phyloP scores from a whole-genome alignment of 805 yeast species.

The Wickerhamiella domercqiae region DNA sequence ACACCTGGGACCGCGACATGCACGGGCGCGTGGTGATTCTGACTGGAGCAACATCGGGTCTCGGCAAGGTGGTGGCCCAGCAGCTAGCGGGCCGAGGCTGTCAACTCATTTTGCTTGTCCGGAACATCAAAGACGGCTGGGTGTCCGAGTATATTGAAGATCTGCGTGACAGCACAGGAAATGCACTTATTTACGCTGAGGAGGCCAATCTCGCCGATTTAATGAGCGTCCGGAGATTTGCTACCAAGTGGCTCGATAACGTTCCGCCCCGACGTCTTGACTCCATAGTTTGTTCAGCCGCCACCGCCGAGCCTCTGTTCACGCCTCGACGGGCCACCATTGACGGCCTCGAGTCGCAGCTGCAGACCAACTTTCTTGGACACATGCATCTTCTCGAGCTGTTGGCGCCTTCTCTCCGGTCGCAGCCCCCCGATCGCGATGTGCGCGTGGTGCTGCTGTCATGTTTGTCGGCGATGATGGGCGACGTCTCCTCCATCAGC shows the following conservation, averaged over 20 bases:
- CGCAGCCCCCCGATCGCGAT: constrained; percentile 90
- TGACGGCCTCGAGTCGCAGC: constrained; percentile 80
- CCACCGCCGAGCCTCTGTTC: constrained; percentile 60
- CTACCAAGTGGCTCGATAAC: constrained; percentile 87
- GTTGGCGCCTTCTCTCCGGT: constrained; percentile 66
- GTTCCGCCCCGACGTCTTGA: constrained; percentile 83
- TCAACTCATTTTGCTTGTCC: constrained; percentile 58
- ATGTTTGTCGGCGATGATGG: constrained; percentile 67
- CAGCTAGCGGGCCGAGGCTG: constrained; percentile 77
- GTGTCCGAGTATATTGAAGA: constrained; percentile 64
- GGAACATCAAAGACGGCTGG: constrained; percentile 57
- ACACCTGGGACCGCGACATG: constrained; percentile 84
- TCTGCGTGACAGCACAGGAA: constrained; percentile 51
- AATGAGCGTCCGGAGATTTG: constrained; percentile 69
- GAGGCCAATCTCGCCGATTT: constrained; percentile 66
- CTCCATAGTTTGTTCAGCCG: constrained; percentile 79
- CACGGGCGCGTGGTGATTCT: constrained; percentile 61
- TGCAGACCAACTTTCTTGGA: constrained; percentile 67
- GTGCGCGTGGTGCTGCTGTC: constrained; percentile 68
- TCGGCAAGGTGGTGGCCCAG: constrained; percentile 62
- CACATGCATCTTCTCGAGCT: constrained; percentile 70
- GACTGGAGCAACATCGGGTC: constrained; percentile 84
- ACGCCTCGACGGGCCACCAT: constrained; percentile 40
- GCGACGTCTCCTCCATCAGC: constrained; percentile 47
- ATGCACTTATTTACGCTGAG: constrained; percentile 77